These are phyloP conservation scores for Fonsecaea pugnacius DNA, from an alignment of 2,329 filamentous ascomycete species.

Conservation along the genomic window DNA sequence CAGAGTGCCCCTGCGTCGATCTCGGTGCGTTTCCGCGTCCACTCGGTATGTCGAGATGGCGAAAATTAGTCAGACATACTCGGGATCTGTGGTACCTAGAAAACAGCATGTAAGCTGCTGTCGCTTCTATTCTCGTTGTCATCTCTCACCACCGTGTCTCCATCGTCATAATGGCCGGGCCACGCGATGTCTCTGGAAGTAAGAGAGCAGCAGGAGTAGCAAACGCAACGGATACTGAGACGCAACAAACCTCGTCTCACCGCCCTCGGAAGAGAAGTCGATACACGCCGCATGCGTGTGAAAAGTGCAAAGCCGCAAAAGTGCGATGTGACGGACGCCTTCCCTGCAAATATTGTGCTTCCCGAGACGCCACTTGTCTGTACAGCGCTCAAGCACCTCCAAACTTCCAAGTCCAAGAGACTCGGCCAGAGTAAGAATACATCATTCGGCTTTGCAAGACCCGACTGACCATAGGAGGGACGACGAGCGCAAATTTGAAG, in stretches of 20 bases:
- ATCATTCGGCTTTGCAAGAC: background rate
- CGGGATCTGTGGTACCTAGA: background rate
- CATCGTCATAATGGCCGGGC: background rate
- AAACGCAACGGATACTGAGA: background rate
- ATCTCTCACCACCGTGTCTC: background rate
- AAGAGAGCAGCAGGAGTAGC: background rate
- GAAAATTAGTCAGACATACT: background rate
- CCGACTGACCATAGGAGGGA: constrained; percentile 17
- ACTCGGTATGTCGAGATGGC: background rate
- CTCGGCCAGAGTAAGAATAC: constrained; percentile 10
- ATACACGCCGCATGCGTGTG: constrained; percentile 23
- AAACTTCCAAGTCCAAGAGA: constrained; percentile 16
- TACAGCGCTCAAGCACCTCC: constrained; percentile 15
- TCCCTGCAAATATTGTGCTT: constrained; percentile 19
- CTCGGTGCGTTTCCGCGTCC: background rate
- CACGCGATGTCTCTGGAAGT: background rate
- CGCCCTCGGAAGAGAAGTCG: constrained; percentile 20
- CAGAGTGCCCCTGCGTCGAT: background rate
- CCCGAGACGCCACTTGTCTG: constrained; percentile 15
- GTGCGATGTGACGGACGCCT: constrained; percentile 22
- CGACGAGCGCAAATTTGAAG: constrained; percentile 4
- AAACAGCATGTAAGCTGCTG: background rate
- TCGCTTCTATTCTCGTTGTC: background rate
- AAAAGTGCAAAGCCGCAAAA: constrained; percentile 20
- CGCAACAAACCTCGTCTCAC: background rate